A percentile compares a stretch with the other conserved stretches of the same genome.
These are phyloP conservation scores for Cornus suecica DNA, from an alignment of 148 eudicot species.

Conservation along the genomic window DNA sequence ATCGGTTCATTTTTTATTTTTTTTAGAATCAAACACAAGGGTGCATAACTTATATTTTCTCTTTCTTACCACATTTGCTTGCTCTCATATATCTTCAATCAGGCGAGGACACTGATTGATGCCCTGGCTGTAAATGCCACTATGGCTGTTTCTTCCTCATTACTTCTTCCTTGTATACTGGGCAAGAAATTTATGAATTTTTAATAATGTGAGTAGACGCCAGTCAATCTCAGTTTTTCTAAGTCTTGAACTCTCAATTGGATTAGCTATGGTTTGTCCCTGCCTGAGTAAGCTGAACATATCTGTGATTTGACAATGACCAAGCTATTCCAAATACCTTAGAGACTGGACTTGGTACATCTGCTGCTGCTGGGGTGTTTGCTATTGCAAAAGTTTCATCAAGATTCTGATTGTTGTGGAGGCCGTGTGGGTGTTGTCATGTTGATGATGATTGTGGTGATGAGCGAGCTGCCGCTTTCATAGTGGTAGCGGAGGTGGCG, in stretches of 20 bases:
- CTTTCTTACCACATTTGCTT: not conserved
- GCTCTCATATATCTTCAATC: not conserved
- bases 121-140: not conserved
- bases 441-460: not conserved
- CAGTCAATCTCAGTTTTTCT: not conserved
- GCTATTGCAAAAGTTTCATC: not conserved
- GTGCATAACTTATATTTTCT: too few relatives aligned
- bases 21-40: too few relatives aligned
- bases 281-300: not conserved
- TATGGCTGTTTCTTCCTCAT: not conserved
- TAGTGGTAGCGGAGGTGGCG: slow-evolving; percentile 4
- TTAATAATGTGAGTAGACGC: not conserved
- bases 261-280: not conserved
- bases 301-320: not conserved
- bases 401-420: not conserved
- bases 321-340: not conserved
- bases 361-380: too few relatives aligned
- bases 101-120: not conserved
- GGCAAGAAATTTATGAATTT: not conserved
- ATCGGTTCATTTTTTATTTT: too few relatives aligned
- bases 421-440: not conserved
- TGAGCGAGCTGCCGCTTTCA: not conserved
- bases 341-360: not conserved
- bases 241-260: not conserved
- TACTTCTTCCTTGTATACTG: not conserved